phyloP scores from a whole-genome alignment of 192 early-diverging fungal species.

The Coemansia sp. region DNA sequence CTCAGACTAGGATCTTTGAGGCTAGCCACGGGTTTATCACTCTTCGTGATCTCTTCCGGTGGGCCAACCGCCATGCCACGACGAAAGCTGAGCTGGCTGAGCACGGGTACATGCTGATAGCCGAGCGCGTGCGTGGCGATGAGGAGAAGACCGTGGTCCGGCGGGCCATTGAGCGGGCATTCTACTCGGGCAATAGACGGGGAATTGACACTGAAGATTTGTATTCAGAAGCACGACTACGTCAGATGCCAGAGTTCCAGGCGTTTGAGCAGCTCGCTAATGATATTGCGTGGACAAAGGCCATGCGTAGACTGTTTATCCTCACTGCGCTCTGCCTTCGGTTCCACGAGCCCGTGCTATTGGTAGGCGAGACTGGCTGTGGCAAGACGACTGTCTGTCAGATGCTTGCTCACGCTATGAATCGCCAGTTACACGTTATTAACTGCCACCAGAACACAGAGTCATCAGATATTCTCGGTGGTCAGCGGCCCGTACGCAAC shows the following conservation, averaged over 20 bases:
- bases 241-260: conserved; percentile 49
- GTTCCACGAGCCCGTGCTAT: conserved; percentile 87
- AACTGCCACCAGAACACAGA: conserved; percentile 98
- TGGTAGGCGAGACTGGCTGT: conserved; percentile 98
- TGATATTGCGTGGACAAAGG: conserved; percentile 84
- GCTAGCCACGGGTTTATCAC: conserved; percentile 94
- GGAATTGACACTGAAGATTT: conserved; percentile 34
- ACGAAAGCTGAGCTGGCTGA: conserved; percentile 86
- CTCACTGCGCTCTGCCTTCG: conserved; percentile 79
- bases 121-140: conserved; percentile 80
- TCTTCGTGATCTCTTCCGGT: conserved; percentile 95
- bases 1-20: conserved; percentile 90
- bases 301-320: conserved; percentile 89
- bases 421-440: conserved; percentile 76
- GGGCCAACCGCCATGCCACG: conserved; percentile 84
- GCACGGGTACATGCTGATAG: conserved; percentile 94
- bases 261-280: conserved; percentile 5
- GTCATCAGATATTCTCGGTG: conserved; percentile 91
- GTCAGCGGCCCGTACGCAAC: conserved; percentile 89
- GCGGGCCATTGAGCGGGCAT: conserved; percentile 81
- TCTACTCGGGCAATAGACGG: conserved; percentile 44
- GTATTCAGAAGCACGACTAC: conserved; percentile 32
- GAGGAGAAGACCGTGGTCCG: conserved; percentile 84
- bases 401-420: conserved; percentile 74
- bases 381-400: conserved; percentile 99